Evolutionary conservation across 106 monocot genomes (phyloP), one percentile per base, ranked within the genome.

Genomic region (Agapanthus africanus): DNA sequence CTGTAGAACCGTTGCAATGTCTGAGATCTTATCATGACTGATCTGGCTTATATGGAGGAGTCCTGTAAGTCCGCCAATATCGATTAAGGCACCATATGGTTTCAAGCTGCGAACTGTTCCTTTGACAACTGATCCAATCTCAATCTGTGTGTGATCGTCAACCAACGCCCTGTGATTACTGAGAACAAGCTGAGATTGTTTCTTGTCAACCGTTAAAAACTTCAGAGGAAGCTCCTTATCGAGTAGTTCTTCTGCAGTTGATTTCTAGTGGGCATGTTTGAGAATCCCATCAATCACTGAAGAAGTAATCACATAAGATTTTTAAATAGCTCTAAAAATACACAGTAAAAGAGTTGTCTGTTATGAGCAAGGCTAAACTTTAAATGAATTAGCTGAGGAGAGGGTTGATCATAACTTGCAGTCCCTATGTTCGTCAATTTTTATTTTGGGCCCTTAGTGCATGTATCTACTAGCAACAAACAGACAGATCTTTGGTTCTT

Each of bases 1-100:
- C 71, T 89, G 92, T 51, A 99, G 69, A 22, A 99, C 87, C 27
- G 92, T 92, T 15, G 97, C 68, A 39, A 99, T 89, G 36, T 92
- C 97, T 25, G 97, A 78, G 14, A 99, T 84, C 60, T 87, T 83
- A 71, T 91, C 97, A 85, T 99, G 97, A 78, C 97, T 99, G 27
- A 99, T 99, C 71, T 99, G 97, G 86, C 92, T 99, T 34, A 99
- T 89, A 70, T 99, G 97, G 19, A 99, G 89, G 54, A 99, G 92
- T 31, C 97, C 97, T 73, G 78, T 99, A 63, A 89, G 80, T 50
- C 92, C 97, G 42, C 92, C 92, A 74, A 92, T 90, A 56, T 99
- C 92, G 11, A 99, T 89, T 65, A 99, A 90, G 22, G 97, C 97
- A 69, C 92, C 97, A 69, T 92, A 99, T 39, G 97, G 92, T 72